Percentiles rank a stretch among this genome's conserved stretches.
These are phyloP conservation scores for Lindgomyces ingoldianus DNA, from an alignment of 495 filamentous ascomycete genomes.

Conservation along the genomic window DNA sequence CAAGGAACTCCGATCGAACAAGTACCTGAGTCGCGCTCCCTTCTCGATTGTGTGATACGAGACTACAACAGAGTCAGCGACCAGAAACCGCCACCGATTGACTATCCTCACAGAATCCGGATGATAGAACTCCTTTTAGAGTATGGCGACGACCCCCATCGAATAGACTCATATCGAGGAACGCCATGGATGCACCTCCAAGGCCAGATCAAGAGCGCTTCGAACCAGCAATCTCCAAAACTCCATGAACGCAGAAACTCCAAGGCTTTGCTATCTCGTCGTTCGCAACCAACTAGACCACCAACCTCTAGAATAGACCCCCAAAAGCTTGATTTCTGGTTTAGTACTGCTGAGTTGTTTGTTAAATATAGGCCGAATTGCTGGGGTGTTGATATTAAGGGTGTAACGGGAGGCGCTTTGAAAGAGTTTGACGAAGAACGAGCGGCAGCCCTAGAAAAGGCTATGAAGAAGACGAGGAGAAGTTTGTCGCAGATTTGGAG, in stretches of 20 bases:
- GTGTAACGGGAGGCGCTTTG: not conserved
- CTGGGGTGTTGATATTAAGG: conserved; percentile 5
- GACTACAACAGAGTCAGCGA: not conserved
- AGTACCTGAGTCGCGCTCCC: conserved; percentile 1
- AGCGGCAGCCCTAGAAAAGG: conserved; percentile 2
- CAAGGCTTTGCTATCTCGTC: not conserved
- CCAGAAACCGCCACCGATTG: not conserved
- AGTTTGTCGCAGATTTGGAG: conserved; percentile 1
- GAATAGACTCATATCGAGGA: not conserved
- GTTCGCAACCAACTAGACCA: not conserved
- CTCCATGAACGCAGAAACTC: conserved; percentile 1
- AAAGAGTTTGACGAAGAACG: conserved; percentile 4
- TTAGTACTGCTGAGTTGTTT: conserved; percentile 4
- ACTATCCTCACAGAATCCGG: not conserved
- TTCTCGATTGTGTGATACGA: conserved; percentile 9
- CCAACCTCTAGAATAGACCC: not conserved
- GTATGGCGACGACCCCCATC: conserved; percentile 1
- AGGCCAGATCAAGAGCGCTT: conserved; percentile 1
- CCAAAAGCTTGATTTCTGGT: not conserved
- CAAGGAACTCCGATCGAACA: not conserved
- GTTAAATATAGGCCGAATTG: conserved; percentile 3
- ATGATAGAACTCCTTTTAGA: conserved; percentile 4
- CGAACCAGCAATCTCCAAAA: not conserved
- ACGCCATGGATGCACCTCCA: conserved; percentile 1
- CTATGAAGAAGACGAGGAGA: conserved; percentile 2